Percentiles rank a stretch among this genome's conserved stretches.
These are phyloP conservation scores for Spathaspora arborariae DNA, from an alignment of 805 yeast species.

Conservation along the genomic window DNA sequence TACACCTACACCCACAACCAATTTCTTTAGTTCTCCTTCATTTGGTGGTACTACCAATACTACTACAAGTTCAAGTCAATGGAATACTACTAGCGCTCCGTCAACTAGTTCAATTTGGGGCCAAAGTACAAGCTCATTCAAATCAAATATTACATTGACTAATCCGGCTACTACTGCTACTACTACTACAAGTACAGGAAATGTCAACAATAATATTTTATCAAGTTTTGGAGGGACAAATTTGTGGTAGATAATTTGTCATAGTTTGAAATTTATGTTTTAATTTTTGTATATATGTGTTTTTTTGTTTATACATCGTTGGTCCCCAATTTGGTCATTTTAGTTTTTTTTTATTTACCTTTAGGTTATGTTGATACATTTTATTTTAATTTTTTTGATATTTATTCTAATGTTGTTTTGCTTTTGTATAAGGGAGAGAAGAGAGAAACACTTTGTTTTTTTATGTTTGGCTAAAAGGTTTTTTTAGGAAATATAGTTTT, in stretches of 20 bases:
- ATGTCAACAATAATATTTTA: not conserved
- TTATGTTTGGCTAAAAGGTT: not conserved
- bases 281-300: no score
- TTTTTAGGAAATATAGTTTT: not conserved
- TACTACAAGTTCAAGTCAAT: no score
- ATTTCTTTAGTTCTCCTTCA: slow-evolving; percentile 17
- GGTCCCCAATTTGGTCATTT: not conserved
- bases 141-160: slow-evolving; percentile 5
- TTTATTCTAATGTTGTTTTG: not conserved
- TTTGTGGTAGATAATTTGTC: slow-evolving; percentile 3
- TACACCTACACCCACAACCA: slow-evolving; percentile 6
- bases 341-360: not conserved
- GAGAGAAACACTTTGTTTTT: not conserved
- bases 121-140: slow-evolving; percentile 1
- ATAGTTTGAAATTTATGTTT: not conserved
- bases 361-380: slow-evolving; percentile 3
- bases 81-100: slow-evolving; percentile 9
- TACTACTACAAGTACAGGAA: slow-evolving; percentile 2
- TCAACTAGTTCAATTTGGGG: slow-evolving; percentile 6
- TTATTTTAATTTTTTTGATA: not conserved
- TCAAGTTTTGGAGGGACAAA: slow-evolving; percentile 2
- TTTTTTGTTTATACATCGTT: no score
- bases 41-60: slow-evolving; percentile 8
- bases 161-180: not conserved
- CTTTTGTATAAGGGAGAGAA: not conserved